Base-by-base conservation (phyloP, 306 rosid species). In the Rubus parviflorus region DNA sequence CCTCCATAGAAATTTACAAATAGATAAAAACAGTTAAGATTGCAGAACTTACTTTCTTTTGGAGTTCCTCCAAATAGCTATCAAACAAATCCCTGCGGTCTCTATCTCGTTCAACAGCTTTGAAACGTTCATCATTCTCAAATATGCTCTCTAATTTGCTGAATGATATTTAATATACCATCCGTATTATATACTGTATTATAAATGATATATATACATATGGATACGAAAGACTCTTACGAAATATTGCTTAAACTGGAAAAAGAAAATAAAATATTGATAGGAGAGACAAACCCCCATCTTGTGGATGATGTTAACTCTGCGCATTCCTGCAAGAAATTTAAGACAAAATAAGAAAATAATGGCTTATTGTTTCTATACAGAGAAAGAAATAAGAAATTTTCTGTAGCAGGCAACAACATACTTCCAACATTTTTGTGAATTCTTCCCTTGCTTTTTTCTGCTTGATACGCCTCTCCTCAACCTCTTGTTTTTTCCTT, bases 391-490 rank as follows among this genome's bases (percentile, higher is more conserved):
- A 80, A 70, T 37, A 72, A 81, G 68, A 83, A 74, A 70, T 61
- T 25, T 25, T 46, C 42, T 15, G 68, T 68, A 65, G 70, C 68
- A 81, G 71, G 63, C 54, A 77, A 81, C 7, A 45, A 84, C 96
- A 62, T 89, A 94, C 98, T 83, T 94, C 97, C 80, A 92, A 87
- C 98, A 94, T 90, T 82, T 82, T 90, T 76, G 73, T 89, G 84
- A 92, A 94, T 70, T 94, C 98, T 77, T 92, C 98, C 81, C 91
- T 89, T 42, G 96, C 87, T 75, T 82, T 94, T 88, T 90, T 94
- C 64, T 85, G 91, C 81, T 89, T 91, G 74, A n/a, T 83, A 23
- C 96, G 93, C 71, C 87, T 90, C 70, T 94, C 98, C 73, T 94
- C 96, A 3, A 75, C 92, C 81, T 94, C 97, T 68, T 89, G 93